Evolutionary conservation across 371 early-diverging fungal genomes (phyloP), one percentile per base, ranked within the genome.

Genomic region (Rhizopus delemar): DNA sequence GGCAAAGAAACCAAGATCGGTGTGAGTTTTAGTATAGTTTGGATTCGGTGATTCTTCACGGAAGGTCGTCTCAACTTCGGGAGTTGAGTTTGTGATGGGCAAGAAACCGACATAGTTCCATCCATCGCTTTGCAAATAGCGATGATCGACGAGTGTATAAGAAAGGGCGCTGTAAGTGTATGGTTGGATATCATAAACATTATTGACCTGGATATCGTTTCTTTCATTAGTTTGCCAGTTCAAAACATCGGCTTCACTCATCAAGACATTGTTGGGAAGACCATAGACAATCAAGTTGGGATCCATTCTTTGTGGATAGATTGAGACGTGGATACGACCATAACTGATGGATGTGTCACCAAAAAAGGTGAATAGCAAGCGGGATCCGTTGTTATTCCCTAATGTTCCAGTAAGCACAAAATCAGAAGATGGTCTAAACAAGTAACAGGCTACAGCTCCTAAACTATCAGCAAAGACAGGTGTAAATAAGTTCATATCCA

Each of bases 71-170:
- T 65, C 68, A 13, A 79, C 58, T 51, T 72, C 74, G 12, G 77
- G 75, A 3, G 76, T 74, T 8, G 63, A 66, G 56, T 79, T 79
- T 32, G 69, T 59, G 31, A 76, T 68, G 28, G 80, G 77, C 16
- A 70, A 51, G 57, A 79, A 79, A 41, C 80, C 80, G 33, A 79
- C 74, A 65, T 74, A 79, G 50, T 79, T 79, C 80, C 80, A 79
- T 13, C 75, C 77, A 15, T 61, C 65, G 31, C 60, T 38, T 51
- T 79, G 77, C 29, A 79, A 64, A 29, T 74, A 79, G 5, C 63
- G 69, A 53, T 71, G 80, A 34, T 79, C 69, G 12, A 74, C 54
- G 12, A 79, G 53, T 4, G 72, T 65, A 45, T 79, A 79, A 31
- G 63, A 62, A 28, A 79, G 58, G 29, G 72, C 66, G 36, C 64